phyloP scores from a whole-genome alignment of 1,139 yeast genomes.

The Candida tetrigidarum region DNA sequence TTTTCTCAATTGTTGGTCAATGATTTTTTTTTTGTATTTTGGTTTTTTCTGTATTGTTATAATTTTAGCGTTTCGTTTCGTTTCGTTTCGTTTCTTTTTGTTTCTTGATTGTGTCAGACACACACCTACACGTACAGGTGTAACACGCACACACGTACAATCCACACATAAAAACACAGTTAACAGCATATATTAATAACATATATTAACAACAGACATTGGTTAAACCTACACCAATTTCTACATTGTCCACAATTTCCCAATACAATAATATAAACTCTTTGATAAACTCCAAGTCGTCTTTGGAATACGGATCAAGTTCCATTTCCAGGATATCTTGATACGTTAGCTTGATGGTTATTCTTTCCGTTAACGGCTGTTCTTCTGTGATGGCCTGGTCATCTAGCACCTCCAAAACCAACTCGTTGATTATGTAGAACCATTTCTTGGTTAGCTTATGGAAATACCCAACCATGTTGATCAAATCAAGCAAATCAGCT shows the following conservation, averaged over 20 bases:
- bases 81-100: conserved; percentile 2
- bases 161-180: background rate
- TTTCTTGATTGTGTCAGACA: background rate
- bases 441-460: conserved; percentile 55
- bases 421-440: conserved; percentile 42
- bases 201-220: conserved; percentile 39
- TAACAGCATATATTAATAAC: conserved; percentile 39
- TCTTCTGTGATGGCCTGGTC: conserved; percentile 13
- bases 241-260: conserved; percentile 37
- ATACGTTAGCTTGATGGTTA: conserved; percentile 45
- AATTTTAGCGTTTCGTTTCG: no score
- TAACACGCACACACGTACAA: no score
- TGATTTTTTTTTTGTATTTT: background rate
- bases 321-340: conserved; percentile 74
- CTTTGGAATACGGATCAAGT: conserved; percentile 66
- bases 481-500: conserved; percentile 19
- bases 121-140: no score
- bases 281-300: conserved; percentile 60
- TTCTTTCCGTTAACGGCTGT: conserved; percentile 16
- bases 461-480: conserved; percentile 57
- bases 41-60: no score
- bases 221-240: conserved; percentile 37
- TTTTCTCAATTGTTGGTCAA: background rate
- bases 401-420: conserved; percentile 28
- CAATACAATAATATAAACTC: conserved; percentile 62